Percentiles rank a stretch among this genome's conserved stretches.
Conservation (phyloP, 1,284 basidiomycete genomes). For the Tilletia caries region DNA sequence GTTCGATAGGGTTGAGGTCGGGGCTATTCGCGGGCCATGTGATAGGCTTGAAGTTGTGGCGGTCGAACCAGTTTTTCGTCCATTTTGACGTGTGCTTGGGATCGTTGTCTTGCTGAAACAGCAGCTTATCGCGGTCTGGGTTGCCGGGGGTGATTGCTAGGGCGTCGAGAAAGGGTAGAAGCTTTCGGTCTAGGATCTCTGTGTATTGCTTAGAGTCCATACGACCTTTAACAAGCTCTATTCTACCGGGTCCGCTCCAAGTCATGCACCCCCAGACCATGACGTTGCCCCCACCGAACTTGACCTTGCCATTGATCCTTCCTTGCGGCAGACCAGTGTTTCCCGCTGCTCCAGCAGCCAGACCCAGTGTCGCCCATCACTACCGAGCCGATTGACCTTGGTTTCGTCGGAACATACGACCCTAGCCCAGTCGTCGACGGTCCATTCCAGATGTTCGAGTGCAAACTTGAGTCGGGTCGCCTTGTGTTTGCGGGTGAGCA, state of each 20-base stretch:
- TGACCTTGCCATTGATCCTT: slow-evolving; percentile 12
- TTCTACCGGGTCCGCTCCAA: not conserved
- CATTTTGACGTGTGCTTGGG: too few relatives aligned
- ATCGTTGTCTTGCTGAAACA: slow-evolving; percentile 56
- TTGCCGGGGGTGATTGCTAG: slow-evolving; percentile 17
- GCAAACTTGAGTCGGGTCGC: slow-evolving; percentile 15
- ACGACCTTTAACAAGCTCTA: slow-evolving; percentile 26
- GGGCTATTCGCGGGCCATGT: slow-evolving; percentile 53
- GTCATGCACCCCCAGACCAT: too few relatives aligned
- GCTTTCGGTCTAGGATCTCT: slow-evolving; percentile 49
- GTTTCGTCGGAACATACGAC: slow-evolving; percentile 22
- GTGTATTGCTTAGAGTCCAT: slow-evolving; percentile 53
- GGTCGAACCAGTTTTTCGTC: slow-evolving; percentile 35
- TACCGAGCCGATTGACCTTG: slow-evolving; percentile 14
- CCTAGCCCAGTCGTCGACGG: slow-evolving; percentile 19
- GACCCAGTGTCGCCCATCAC: slow-evolving; percentile 12
- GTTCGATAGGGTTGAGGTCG: slow-evolving; percentile 56
- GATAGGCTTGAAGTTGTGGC: slow-evolving; percentile 40
- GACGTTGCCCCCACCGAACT: slow-evolving; percentile 20
- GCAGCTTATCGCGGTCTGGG: slow-evolving; percentile 23
- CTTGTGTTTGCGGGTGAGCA: not conserved
- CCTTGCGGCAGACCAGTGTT: not conserved
- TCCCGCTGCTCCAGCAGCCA: not conserved
- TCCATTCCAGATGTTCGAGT: slow-evolving; percentile 19
- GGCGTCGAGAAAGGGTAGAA: slow-evolving; percentile 31